Evolutionary conservation across 768 basidiomycete species (phyloP), one percentile per base, ranked within the genome.

Genomic region (Neoboletus brunneissimus): DNA sequence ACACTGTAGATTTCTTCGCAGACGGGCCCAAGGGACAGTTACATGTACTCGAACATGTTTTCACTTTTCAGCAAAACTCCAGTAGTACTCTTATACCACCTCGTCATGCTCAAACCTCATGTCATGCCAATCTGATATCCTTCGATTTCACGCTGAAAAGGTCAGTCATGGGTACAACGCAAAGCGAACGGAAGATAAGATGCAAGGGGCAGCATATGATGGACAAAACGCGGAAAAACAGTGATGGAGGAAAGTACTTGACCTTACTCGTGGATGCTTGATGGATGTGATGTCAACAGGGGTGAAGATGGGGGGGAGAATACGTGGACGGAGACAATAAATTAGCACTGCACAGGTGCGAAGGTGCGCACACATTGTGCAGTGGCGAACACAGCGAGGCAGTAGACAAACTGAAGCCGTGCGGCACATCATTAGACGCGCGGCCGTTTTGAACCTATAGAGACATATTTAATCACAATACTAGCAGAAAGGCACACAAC

Each of bases 391-490:
- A 34, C 8, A 43, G 32, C 27, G 46, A 10, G 31, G 51, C 20
- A 38, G 47, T 18, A 53, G 43, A 20, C 23, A 29, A 9, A 35
- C 43, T 40, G 40, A 23, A n/a, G 44, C 18, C 23, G 32, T 29
- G n/a, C 10, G 11, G 34, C 27, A 20, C 42, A 53, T 77, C 66
- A 79, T 40, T 68, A 66, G 38, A 75, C 72, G 32, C 79, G 75
- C 20, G 74, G 65, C 23, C 80, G 77, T 66, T 83, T 83, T 22
- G 73, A 64, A 23, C 73, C 81, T 82, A 48, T 38, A 34, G 47
- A 35, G 11, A 40, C 13, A 34, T 9, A 12, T 55, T 63, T 11
- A 32, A 20, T 7, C n/a, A 23, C 12, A 13, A 43, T 22, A 38
- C 35, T 11, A 8, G 18, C 4, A n/a, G 32, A 32, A 20, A 16